Evolutionary conservation across 768 basidiomycete genomes (phyloP).

Genomic region (Rhodotorula sphaerocarpa): DNA sequence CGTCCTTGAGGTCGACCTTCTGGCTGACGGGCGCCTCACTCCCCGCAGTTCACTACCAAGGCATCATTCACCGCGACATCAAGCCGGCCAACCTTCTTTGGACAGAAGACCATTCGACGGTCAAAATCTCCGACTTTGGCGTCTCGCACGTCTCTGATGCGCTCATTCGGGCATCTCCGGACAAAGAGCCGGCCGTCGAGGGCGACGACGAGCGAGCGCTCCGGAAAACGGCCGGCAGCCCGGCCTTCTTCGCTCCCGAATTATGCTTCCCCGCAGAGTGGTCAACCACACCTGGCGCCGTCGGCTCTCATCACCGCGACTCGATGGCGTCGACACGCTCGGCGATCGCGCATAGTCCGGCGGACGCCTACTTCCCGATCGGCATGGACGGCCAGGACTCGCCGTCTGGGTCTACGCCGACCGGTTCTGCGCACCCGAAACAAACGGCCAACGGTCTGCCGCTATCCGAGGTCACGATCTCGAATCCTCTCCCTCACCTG

Average conservation of each 20-base stretch:
- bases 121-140: conserved; percentile 98
- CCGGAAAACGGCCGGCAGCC: conserved; percentile 85
- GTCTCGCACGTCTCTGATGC: conserved; percentile 93
- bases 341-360: conserved; percentile 20
- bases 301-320: background rate
- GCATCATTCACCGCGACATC: conserved; percentile 98
- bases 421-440: conserved; percentile 6
- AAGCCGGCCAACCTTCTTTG: conserved; percentile 95
- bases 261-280: conserved; percentile 60
- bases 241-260: conserved; percentile 93
- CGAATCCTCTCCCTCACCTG: conserved; percentile 36
- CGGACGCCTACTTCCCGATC: conserved; percentile 16
- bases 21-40: conserved; percentile 14
- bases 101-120: conserved; percentile 71
- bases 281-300: conserved; percentile 37
- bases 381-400: conserved; percentile 2
- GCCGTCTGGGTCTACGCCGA: background rate
- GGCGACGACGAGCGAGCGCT: conserved; percentile 67
- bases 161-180: conserved; percentile 65
- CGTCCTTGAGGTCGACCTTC: background rate
- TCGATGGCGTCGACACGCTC: conserved; percentile 36
- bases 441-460: conserved; percentile 16
- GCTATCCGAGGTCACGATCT: conserved; percentile 32
- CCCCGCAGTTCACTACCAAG: conserved; percentile 81
- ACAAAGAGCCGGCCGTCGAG: conserved; percentile 39